Evolutionary conservation across 2,329 filamentous ascomycete genomes (phyloP).

Genomic region (Nemania abortiva): DNA sequence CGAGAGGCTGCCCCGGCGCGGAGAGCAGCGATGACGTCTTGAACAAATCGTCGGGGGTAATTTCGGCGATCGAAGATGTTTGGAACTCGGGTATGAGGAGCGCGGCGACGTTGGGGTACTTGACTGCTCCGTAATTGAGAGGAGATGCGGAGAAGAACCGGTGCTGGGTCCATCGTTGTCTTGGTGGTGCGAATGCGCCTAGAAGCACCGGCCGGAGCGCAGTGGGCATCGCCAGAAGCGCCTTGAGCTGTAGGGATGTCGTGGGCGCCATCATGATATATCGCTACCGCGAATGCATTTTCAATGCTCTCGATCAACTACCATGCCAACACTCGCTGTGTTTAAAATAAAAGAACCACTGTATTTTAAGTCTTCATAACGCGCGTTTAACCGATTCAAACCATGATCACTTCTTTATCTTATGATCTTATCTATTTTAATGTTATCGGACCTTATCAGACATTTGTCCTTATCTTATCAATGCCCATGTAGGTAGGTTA

Average conservation of each 20-base stretch:
- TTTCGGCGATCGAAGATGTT: slow-evolving; percentile 41
- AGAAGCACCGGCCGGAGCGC: slow-evolving; percentile 46
- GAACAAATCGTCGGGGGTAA: slow-evolving; percentile 50
- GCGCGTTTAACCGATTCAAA: too few relatives aligned
- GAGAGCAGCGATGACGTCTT: slow-evolving; percentile 47
- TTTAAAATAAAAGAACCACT: too few relatives aligned
- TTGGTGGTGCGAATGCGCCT: slow-evolving; percentile 31
- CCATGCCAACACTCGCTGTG: background rate
- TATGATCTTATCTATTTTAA: too few relatives aligned
- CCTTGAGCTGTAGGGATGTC: slow-evolving; percentile 37
- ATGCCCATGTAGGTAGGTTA: too few relatives aligned
- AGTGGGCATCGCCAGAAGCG: slow-evolving; percentile 47
- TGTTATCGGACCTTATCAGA: too few relatives aligned
- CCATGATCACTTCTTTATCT: too few relatives aligned
- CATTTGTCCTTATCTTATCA: too few relatives aligned
- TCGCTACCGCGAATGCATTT: slow-evolving; percentile 20
- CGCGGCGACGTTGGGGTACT: slow-evolving; percentile 46
- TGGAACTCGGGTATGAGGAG: slow-evolving; percentile 48
- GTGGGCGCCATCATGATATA: slow-evolving; percentile 36
- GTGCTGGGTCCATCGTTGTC: slow-evolving; percentile 21
- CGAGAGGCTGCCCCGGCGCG: slow-evolving; percentile 42
- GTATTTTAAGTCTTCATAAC: too few relatives aligned
- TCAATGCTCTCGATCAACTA: background rate
- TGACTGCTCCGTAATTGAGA: slow-evolving; percentile 18
- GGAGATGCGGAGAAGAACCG: slow-evolving; percentile 32